These are phyloP conservation scores for Xylaria sp. DNA, from an alignment of 2,329 filamentous ascomycete species.

Conservation along the genomic window DNA sequence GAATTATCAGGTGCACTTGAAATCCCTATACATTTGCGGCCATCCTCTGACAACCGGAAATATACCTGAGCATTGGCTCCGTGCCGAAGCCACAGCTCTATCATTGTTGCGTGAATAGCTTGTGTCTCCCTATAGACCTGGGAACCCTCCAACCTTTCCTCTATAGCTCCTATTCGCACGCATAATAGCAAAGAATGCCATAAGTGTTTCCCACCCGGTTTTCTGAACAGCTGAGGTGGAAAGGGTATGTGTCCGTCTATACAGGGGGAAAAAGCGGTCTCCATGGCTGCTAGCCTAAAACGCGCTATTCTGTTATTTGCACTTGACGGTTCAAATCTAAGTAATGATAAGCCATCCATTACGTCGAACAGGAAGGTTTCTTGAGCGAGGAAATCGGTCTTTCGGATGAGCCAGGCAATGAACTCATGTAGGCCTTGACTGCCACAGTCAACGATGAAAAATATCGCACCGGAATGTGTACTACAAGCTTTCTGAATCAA, in stretches of 20 bases:
- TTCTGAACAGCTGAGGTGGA: background rate
- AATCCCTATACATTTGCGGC: background rate
- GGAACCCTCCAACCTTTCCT: no score
- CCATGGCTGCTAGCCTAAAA: background rate
- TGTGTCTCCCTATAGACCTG: no score
- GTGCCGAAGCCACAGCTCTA: slow-evolving; percentile 10
- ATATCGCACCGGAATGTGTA: background rate
- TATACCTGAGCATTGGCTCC: background rate
- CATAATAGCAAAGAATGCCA: background rate
- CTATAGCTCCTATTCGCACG: background rate
- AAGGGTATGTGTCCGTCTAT: background rate
- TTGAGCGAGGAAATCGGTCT: background rate
- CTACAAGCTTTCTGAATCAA: background rate
- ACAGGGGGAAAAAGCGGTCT: background rate
- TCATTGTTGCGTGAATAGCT: background rate
- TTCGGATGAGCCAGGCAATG: slow-evolving; percentile 8
- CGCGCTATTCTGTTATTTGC: no score
- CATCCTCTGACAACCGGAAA: background rate
- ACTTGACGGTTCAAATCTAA: no score
- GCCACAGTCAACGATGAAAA: background rate
- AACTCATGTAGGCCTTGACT: background rate
- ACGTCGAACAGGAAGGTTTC: background rate
- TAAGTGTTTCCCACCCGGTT: background rate
- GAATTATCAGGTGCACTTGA: background rate
- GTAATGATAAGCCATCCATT: no score